These are phyloP conservation scores for Sphagnurus paluster DNA, from an alignment of 1,284 basidiomycete species.

Conservation along the genomic window DNA sequence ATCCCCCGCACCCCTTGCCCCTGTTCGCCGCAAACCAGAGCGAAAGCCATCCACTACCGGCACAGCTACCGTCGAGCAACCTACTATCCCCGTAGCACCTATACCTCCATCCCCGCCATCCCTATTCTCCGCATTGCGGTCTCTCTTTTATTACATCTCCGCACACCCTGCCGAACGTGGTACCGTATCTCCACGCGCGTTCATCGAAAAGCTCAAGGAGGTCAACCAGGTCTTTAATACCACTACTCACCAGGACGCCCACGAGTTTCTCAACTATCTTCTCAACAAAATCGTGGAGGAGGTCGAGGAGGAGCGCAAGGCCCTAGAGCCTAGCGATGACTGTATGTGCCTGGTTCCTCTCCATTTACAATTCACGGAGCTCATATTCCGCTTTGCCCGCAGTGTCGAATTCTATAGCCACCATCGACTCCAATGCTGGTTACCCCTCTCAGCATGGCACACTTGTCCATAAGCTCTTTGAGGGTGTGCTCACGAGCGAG, in stretches of 20 bases:
- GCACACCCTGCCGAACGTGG: slow-evolving; percentile 76
- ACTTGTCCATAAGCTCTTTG: slow-evolving; percentile 90
- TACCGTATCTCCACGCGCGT: slow-evolving; percentile 82
- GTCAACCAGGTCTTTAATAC: slow-evolving; percentile 86
- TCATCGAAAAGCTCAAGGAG: slow-evolving; percentile 89
- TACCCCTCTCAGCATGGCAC: slow-evolving; percentile 56
- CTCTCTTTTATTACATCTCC: slow-evolving; percentile 86
- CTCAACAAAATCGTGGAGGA: slow-evolving; percentile 94
- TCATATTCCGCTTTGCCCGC: slow-evolving; percentile 7
- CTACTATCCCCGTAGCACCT: slow-evolving; percentile 24
- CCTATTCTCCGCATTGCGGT: slow-evolving; percentile 87
- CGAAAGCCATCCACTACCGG: slow-evolving; percentile 41
- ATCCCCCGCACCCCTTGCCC: slow-evolving; percentile 24
- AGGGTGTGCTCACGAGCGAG: slow-evolving; percentile 93
- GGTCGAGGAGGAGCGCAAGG: slow-evolving; percentile 71
- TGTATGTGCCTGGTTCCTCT: slow-evolving; percentile 40
- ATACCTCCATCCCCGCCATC: slow-evolving; percentile 71
- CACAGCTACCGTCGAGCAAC: slow-evolving; percentile 24
- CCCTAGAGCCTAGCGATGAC: slow-evolving; percentile 47
- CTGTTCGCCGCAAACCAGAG: slow-evolving; percentile 47
- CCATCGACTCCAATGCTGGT: slow-evolving; percentile 43
- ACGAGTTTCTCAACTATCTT: slow-evolving; percentile 95
- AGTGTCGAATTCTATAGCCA: slow-evolving; percentile 59
- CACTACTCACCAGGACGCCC: slow-evolving; percentile 92
- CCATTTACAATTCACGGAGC: neutral